Base-by-base conservation (phyloP, 2,329 filamentous ascomycete genomes). In the Aspergillus awamori region DNA sequence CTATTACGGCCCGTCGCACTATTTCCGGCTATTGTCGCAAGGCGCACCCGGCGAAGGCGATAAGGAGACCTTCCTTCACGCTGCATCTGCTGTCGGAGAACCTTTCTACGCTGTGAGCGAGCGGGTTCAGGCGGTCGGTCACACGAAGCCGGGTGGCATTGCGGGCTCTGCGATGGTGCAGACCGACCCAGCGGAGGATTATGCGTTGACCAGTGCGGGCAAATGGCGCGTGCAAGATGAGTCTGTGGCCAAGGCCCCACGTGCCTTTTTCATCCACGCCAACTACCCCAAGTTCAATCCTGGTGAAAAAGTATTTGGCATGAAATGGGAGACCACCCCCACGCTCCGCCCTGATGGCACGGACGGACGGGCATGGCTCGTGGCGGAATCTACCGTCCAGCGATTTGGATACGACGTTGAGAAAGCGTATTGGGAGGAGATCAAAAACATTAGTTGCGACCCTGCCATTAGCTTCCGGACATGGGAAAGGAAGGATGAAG, bases 281-380 rank as follows among this genome's bases (percentile, higher is more conserved):
- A 77, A 79, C 57, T 73, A 77, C 48, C 77, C 77, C 26, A 79
- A 79, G 58, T 76, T 80, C 54, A 77, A 79, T 47, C 77, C 77
- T 0, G 69, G 70, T 4, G 75, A 75, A 48, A 71, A 74, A 10
- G 68, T 79, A 3, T 79, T 78, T 53, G 77, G 76, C 7, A 63
- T 69, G 43, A 68, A 70, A 3, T 78, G 72, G 67, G 77, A 78
- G 51, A 76, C 73, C 2, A 68, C 72, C 1, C 77, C 77, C 22
- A 76, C 74, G 0, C 59, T 75, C 6, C 71, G 74, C 17, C 59
- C 74, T 3, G 74, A 78, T 47, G 76, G 74, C 13, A 69, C 69
- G 1, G 74, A 74, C 28, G 70, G 71, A 53, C 73, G 75, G 15
- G 74, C 74, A 47, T 79, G 77, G 77, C 72, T 70, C 3, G 69